Evolutionary conservation across 2,329 filamentous ascomycete species (phyloP).

Genomic region (Microcyclosporella mali): DNA sequence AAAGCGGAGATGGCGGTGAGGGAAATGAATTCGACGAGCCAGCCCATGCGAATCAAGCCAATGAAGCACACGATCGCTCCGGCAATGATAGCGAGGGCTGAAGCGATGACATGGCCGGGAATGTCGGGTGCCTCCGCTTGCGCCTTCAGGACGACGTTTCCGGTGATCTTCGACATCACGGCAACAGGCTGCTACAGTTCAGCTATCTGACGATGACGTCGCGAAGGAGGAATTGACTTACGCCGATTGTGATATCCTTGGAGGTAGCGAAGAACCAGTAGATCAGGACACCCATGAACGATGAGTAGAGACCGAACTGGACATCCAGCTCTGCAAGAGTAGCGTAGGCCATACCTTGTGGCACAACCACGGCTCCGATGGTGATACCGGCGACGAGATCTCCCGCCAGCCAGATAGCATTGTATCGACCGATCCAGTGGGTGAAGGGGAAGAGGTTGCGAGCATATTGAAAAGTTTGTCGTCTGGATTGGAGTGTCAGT

Average conservation of each 20-base stretch:
- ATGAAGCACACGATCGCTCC: conserved; percentile 72
- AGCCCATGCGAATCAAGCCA: conserved; percentile 73
- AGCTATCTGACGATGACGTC: conserved; percentile 5
- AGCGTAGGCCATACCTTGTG: conserved; percentile 94
- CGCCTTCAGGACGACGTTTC: conserved; percentile 68
- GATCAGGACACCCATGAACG: conserved; percentile 88
- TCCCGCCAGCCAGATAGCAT: conserved; percentile 78
- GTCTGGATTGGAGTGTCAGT: too few species aligned
- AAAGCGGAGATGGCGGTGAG: conserved; percentile 86
- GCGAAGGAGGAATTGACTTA: conserved; percentile 43
- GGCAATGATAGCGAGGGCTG: conserved; percentile 68
- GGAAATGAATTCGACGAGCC: conserved; percentile 90
- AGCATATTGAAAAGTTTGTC: conserved; percentile 52
- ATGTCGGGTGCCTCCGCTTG: conserved; percentile 52
- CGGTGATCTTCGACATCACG: conserved; percentile 87
- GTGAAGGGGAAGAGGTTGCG: conserved; percentile 77
- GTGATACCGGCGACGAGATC: conserved; percentile 83
- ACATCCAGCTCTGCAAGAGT: conserved; percentile 70
- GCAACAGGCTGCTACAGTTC: conserved; percentile 66
- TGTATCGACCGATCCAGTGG: conserved; percentile 85
- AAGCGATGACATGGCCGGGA: conserved; percentile 63
- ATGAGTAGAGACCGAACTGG: conserved; percentile 86
- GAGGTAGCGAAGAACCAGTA: conserved; percentile 99
- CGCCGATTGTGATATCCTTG: conserved; percentile 95
- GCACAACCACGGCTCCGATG: conserved; percentile 77